Evolutionary conservation across 176 grass and related monocot species (phyloP), one percentile per base, ranked within the genome.

Genomic region (Pontederia crassipes): DNA sequence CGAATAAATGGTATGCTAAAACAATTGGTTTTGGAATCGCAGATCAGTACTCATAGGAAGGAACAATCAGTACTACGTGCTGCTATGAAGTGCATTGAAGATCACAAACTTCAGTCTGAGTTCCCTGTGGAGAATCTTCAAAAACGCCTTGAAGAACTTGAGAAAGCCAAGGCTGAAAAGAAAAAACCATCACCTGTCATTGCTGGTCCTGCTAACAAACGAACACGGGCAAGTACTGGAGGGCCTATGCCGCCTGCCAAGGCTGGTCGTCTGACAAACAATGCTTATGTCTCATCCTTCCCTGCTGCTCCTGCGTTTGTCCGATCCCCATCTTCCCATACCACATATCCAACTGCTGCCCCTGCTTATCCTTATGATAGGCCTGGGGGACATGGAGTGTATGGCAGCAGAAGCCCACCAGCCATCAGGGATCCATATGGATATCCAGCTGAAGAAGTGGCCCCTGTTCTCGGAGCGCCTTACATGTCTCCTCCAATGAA

Each of bases 161-260:
- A 95, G 72, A 95, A 83, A 63, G 76, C 73, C 55, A 95, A 85
- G 67, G 79, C 79, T 0, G 85, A 89, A 77, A 95, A 95, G 77
- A 95, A 89, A 67, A 95, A 89, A 67, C 58, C 82, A 67, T 59
- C 57, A 1, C 32, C 32, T 40, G 32, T 40, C 32, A 40, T 40
- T 40, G 32, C 32, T 40, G 57, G 24, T 59, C 57, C 59, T 62
- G 59, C 59, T 15, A 62, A 45, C 59, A 95, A 95, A 55, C 80
- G 91, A 8, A 95, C 80, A 5, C 77, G 91, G 27, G 77, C 86
- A 1, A 95, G 74, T 68, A 77, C 81, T 47, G 82, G 82, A 40
- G 86, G 86, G 16, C 90, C 90, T 59, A 90, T 89, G 83, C 86
- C 83, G 76, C 90, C 83, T 60, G 80, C 90, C n/a, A 95, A 90